phyloP scores from a whole-genome alignment of 2,329 filamentous ascomycete genomes.

The Penicillium italicum region DNA sequence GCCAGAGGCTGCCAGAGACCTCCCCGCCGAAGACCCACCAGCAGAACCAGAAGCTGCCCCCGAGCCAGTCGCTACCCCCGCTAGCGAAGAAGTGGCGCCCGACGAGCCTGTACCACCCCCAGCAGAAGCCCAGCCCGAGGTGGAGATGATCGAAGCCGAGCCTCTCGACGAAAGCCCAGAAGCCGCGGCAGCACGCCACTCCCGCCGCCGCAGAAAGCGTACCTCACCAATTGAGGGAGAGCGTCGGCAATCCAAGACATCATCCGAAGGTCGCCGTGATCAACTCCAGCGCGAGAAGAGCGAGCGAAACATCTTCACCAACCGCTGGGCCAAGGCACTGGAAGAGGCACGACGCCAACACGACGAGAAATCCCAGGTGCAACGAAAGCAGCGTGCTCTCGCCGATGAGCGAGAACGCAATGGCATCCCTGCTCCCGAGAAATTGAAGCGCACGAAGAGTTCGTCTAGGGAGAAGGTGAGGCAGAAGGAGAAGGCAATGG shows the following conservation, averaged over 20 bases:
- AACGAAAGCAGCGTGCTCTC: conserved; percentile 21
- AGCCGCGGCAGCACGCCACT: conserved; percentile 10
- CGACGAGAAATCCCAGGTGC: conserved; percentile 30
- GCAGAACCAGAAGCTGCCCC: conserved; percentile 7
- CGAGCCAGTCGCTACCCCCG: conserved; percentile 7
- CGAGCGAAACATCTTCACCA: conserved; percentile 32
- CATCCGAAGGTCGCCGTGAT: conserved; percentile 32
- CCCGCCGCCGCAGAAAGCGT: conserved; percentile 33
- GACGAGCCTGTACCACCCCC: conserved; percentile 4
- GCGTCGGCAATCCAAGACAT: conserved; percentile 37
- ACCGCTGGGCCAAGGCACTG: conserved; percentile 34
- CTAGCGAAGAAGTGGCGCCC: conserved; percentile 8
- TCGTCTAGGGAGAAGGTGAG: conserved; percentile 8
- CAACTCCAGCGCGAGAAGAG: conserved; percentile 33
- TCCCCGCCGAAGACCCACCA: conserved; percentile 5
- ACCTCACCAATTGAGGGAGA: conserved; percentile 31
- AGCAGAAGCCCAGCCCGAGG: neutral
- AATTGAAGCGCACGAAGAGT: conserved; percentile 19
- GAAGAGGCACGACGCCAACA: conserved; percentile 37
- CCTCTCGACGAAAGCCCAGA: conserved; percentile 11
- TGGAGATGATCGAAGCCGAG: neutral
- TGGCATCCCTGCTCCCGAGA: conserved; percentile 13
- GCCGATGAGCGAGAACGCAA: conserved; percentile 22
- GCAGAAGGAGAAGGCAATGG: conserved; percentile 10
- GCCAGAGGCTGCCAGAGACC: conserved; percentile 3